Conservation (phyloP, 805 yeast species). For the Alloascoidea hylecoeti region DNA sequence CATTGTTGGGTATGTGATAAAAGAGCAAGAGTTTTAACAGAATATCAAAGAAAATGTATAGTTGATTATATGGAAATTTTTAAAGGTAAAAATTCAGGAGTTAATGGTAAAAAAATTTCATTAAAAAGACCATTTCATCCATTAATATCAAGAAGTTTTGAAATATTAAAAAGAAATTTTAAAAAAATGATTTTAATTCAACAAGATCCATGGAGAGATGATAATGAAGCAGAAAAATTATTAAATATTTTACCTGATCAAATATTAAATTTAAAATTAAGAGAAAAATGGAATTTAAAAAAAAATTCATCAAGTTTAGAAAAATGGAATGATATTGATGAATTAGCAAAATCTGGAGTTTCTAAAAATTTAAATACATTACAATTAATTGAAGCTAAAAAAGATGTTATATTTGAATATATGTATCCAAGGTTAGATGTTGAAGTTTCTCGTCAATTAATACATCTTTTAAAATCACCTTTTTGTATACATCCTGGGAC, state of each 20-base stretch:
- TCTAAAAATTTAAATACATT: conserved; percentile 27
- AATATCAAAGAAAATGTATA: conserved; percentile 59
- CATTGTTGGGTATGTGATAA: conserved; percentile 96
- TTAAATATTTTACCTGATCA: conserved; percentile 52
- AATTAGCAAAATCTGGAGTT: conserved; percentile 25
- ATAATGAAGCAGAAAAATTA: conserved; percentile 38
- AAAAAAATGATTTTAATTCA: conserved; percentile 52
- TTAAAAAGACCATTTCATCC: conserved; percentile 84
- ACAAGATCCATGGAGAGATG: conserved; percentile 77
- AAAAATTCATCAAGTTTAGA: conserved; percentile 37
- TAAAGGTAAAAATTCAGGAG: conserved; percentile 24
- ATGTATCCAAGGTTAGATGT: conserved; percentile 88
- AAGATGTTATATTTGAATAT: conserved; percentile 66
- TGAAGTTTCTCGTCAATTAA: conserved; percentile 80
- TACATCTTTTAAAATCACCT: conserved; percentile 89
- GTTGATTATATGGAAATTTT: conserved; percentile 76
- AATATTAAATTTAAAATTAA: conserved; percentile 26
- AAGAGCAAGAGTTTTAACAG: conserved; percentile 64
- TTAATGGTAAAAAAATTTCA: conserved; percentile 27
- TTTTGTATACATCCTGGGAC: conserved; percentile 96
- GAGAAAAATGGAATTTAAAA: conserved; percentile 41
- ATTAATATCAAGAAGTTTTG: conserved; percentile 51
- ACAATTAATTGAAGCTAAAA: conserved; percentile 53
- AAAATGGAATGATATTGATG: conserved; percentile 66
- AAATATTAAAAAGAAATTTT: conserved; percentile 50